Evolutionary conservation across 768 basidiomycete genomes (phyloP).

Genomic region (Kwoniella dendrophila): DNA sequence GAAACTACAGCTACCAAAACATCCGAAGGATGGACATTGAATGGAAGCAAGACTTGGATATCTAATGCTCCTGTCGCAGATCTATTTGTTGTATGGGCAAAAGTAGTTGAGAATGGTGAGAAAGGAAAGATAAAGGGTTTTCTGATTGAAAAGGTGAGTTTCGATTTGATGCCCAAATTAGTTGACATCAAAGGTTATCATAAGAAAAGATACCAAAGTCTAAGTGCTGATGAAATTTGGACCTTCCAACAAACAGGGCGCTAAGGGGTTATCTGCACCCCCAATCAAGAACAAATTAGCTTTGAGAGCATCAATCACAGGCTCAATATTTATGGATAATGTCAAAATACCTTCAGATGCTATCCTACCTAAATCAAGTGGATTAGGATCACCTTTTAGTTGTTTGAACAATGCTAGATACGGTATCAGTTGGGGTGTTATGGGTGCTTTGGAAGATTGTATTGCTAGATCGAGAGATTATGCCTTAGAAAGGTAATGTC

Average conservation of each 20-base stretch:
- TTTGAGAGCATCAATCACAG: slow-evolving; percentile 67
- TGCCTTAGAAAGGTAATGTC: slow-evolving; percentile 70
- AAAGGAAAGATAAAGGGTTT: slow-evolving; percentile 80
- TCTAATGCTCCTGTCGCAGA: slow-evolving; percentile 93
- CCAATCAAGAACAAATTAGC: slow-evolving; percentile 92
- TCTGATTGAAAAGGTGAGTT: slow-evolving; percentile 77
- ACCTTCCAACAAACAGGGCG: slow-evolving; percentile 68
- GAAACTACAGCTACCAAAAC: slow-evolving; percentile 83
- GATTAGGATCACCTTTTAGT: slow-evolving; percentile 82
- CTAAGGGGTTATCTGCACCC: slow-evolving; percentile 78
- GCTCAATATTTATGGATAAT: slow-evolving; percentile 80
- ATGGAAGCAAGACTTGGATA: slow-evolving; percentile 97
- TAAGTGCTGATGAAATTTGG: too few relatives aligned
- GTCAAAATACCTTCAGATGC: slow-evolving; percentile 75
- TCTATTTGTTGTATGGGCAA: slow-evolving; percentile 90
- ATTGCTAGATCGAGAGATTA: slow-evolving; percentile 75
- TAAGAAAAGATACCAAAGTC: too few relatives aligned
- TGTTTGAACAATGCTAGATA: slow-evolving; percentile 89
- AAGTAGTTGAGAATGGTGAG: slow-evolving; percentile 49
- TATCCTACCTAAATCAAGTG: slow-evolving; percentile 74
- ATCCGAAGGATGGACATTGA: slow-evolving; percentile 80
- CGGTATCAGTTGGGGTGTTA: slow-evolving; percentile 92
- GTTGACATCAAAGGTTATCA: too few relatives aligned
- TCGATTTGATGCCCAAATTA: not conserved
- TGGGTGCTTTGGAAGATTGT: slow-evolving; percentile 94